These are phyloP conservation scores for Aspergillus cristatus DNA, from an alignment of 495 filamentous ascomycete genomes.

Conservation along the genomic window DNA sequence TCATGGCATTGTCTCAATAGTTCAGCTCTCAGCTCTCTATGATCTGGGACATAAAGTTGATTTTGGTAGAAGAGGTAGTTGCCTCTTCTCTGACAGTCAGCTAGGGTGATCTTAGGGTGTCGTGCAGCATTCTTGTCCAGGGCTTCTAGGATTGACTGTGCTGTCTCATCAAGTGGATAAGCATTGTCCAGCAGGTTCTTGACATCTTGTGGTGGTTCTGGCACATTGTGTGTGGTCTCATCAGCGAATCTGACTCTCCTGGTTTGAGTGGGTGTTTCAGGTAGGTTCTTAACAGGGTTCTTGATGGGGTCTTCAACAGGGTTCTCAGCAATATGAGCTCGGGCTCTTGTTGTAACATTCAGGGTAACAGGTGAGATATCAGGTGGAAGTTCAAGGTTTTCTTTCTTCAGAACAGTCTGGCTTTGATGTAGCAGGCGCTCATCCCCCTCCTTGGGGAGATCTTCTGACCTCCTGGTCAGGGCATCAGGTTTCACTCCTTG, in stretches of 20 bases:
- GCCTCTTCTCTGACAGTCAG: slow-evolving; percentile 1
- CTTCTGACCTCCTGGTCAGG: slow-evolving; percentile 7
- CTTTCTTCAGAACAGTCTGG: too few species aligned
- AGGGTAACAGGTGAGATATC: too few species aligned
- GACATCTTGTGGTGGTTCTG: background rate
- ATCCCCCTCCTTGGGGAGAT: slow-evolving; percentile 7
- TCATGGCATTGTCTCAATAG: background rate
- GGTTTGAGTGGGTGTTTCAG: too few species aligned
- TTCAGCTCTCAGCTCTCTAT: background rate
- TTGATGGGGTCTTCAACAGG: background rate
- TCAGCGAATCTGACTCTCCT: slow-evolving; percentile 1
- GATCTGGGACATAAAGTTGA: background rate
- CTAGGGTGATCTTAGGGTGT: slow-evolving; percentile 1
- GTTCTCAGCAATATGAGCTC: too few species aligned
- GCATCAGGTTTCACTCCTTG: slow-evolving; percentile 9
- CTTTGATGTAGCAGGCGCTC: slow-evolving; percentile 1
- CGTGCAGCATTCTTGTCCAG: background rate
- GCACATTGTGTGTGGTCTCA: background rate
- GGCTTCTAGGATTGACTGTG: slow-evolving; percentile 1
- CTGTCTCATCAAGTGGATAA: background rate
- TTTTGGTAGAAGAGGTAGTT: background rate
- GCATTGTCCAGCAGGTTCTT: background rate
- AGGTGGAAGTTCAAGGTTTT: too few species aligned
- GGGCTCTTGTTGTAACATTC: too few species aligned
- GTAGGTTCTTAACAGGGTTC: too few species aligned